phyloP scores from a whole-genome alignment of 768 basidiomycete genomes.

The Lactifluus hygrophoroides region DNA sequence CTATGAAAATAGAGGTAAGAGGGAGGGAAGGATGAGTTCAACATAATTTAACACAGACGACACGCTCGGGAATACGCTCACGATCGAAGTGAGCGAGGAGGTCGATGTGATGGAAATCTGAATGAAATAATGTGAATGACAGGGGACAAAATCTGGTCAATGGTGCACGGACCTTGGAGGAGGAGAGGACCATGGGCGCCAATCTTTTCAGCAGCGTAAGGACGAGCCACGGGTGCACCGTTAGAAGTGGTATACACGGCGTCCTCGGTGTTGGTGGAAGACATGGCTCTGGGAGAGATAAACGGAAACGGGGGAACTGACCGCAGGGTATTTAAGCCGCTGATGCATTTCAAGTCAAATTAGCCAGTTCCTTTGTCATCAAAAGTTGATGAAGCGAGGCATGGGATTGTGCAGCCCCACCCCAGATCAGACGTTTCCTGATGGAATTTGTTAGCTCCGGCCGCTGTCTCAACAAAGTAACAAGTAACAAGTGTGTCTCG shows the following conservation, averaged over 20 bases:
- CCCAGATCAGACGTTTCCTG: too few relatives aligned
- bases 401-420: too few relatives aligned
- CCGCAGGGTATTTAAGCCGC: neutral
- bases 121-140: conserved; percentile 19
- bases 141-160: neutral
- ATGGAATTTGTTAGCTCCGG: too few relatives aligned
- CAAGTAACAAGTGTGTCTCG: too few relatives aligned
- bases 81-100: conserved; percentile 87
- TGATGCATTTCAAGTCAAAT: too few relatives aligned
- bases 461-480: too few relatives aligned
- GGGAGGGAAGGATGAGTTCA: neutral
- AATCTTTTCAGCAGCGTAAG: conserved; percentile 71
- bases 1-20: conserved; percentile 30
- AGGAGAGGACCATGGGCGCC: conserved; percentile 76
- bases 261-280: conserved; percentile 50
- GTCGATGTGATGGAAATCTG: conserved; percentile 86
- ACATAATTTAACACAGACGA: conserved; percentile 40
- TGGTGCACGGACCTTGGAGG: conserved; percentile 61
- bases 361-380: too few relatives aligned
- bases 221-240: conserved; percentile 67
- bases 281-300: conserved; percentile 35
- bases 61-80: conserved; percentile 94
- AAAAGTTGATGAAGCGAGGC: too few relatives aligned
- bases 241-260: conserved; percentile 79
- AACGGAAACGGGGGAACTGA: conserved; percentile 25